Evolutionary conservation across 257 asterid species (phyloP).

Genomic region (Cynanchum wilfordii): DNA sequence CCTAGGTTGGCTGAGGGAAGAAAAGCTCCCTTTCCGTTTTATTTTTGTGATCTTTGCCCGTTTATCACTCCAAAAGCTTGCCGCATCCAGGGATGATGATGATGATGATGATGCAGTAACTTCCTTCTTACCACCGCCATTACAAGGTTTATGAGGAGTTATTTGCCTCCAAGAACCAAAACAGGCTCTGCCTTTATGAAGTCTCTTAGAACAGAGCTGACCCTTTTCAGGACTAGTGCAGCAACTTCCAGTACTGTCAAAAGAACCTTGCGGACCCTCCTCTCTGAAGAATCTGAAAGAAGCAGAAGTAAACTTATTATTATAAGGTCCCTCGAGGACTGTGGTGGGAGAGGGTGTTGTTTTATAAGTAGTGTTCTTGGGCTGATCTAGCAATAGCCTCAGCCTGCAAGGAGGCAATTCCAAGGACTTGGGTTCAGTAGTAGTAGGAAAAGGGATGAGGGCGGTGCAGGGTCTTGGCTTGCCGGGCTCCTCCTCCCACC

Average conservation of each 20-base stretch:
- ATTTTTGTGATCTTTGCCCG: conserved; percentile 24
- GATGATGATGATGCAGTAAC: conserved; percentile 37
- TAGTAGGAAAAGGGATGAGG: conserved; percentile 23
- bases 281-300: conserved; percentile 48
- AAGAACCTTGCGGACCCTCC: conserved; percentile 24
- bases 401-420: conserved; percentile 57
- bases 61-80: conserved; percentile 9
- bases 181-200: conserved; percentile 19
- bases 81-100: conserved; percentile 26
- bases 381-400: conserved; percentile 22
- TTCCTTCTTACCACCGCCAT: conserved; percentile 10
- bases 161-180: conserved; percentile 29
- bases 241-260: conserved; percentile 23
- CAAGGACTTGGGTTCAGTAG: conserved; percentile 22
- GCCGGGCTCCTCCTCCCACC: conserved; percentile 82
- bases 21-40: conserved; percentile 52
- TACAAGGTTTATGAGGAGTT: conserved; percentile 19
- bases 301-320: conserved; percentile 31
- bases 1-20: conserved; percentile 31
- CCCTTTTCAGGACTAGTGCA: conserved; percentile 21
- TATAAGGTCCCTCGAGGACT: conserved; percentile 58
- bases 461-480: conserved; percentile 57
- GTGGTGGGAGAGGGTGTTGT: conserved; percentile 51
- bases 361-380: conserved; percentile 24
- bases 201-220: conserved; percentile 23